Percentiles rank a stretch among this genome's conserved stretches.
phyloP scores from a whole-genome alignment of 1,284 basidiomycete species.

The Gymnopus androsaceus region DNA sequence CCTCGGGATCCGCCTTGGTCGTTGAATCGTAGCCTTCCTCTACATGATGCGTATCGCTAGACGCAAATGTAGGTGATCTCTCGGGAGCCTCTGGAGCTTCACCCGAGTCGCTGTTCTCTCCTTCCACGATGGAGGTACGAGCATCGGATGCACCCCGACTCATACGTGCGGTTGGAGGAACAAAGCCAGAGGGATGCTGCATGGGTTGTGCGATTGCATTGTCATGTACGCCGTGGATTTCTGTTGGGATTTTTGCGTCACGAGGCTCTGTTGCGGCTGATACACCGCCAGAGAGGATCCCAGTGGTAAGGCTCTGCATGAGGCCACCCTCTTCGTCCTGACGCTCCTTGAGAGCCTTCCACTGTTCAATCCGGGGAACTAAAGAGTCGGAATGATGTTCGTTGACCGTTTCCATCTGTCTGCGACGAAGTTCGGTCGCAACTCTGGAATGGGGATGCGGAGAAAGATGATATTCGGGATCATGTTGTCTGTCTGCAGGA shows the following conservation, averaged over 20 bases:
- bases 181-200: slow-evolving; percentile 22
- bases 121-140: slow-evolving; percentile 14
- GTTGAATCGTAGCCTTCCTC: neutral
- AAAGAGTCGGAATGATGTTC: slow-evolving; percentile 27
- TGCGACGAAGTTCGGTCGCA: slow-evolving; percentile 6
- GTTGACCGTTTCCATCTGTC: slow-evolving; percentile 3
- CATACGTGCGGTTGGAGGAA: slow-evolving; percentile 21
- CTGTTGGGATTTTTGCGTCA: slow-evolving; percentile 35
- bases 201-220: slow-evolving; percentile 16
- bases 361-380: slow-evolving; percentile 37
- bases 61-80: slow-evolving; percentile 8
- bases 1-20: neutral
- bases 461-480: slow-evolving; percentile 10
- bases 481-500: slow-evolving; percentile 32
- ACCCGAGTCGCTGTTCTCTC: slow-evolving; percentile 1
- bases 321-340: slow-evolving; percentile 31
- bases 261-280: slow-evolving; percentile 31
- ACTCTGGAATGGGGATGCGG: slow-evolving; percentile 10
- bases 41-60: neutral
- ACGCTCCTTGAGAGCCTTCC: slow-evolving; percentile 31
- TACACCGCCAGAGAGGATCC: slow-evolving; percentile 35
- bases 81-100: slow-evolving; percentile 4
- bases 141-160: slow-evolving; percentile 16
- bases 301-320: slow-evolving; percentile 36
- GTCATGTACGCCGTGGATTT: slow-evolving; percentile 18